Base-by-base conservation (phyloP, 441 rosid species). In the Manihot esculenta region DNA sequence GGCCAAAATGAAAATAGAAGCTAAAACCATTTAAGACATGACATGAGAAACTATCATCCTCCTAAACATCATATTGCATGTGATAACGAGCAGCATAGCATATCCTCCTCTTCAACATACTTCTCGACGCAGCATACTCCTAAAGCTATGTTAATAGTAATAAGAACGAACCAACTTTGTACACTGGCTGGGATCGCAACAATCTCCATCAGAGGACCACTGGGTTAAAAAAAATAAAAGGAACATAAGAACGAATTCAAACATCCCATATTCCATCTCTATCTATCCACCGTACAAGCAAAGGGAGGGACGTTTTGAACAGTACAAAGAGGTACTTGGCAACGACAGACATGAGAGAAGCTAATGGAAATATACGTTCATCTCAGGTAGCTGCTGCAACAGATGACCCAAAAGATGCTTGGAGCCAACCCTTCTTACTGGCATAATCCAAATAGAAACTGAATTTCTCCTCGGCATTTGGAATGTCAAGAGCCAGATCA, bases 401-500 rank as follows among this genome's bases (percentile, higher is more conserved):
- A 7, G 72, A 76, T 68, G 83, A 42, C 55, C 80, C 88, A n/a
- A 89, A 92, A 67, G 79, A 77, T 3, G 89, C 70, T n/a, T 85
- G 75, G 66, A 95, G 90, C 99, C 99, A 95, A 14, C 94, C 99
- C 70, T 84, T 86, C 72, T 79, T 79, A 83, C 80, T 86, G 57
- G 98, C 99, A 77, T 76, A 68, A 62, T 87, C 89, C 23, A 74
- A 77, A 56, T 93, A 95, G 85, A 80, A 79, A 71, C 73, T 72
- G 73, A 89, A 95, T 76, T 95, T 95, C 82, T 93, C 94, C 76
- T 77, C 84, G 0, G 98, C 99, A 62, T 93, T 91, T 0, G 99
- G 99, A 70, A 95, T 93, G 81, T 95, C 99, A 3, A 95, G 97
- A 18, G 96, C 96, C 76, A 95, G 80, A 79, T 95, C 99, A 45